These are phyloP conservation scores for Lichtheimia hyalospora DNA, from an alignment of 371 early-diverging fungal genomes.

Conservation along the genomic window DNA sequence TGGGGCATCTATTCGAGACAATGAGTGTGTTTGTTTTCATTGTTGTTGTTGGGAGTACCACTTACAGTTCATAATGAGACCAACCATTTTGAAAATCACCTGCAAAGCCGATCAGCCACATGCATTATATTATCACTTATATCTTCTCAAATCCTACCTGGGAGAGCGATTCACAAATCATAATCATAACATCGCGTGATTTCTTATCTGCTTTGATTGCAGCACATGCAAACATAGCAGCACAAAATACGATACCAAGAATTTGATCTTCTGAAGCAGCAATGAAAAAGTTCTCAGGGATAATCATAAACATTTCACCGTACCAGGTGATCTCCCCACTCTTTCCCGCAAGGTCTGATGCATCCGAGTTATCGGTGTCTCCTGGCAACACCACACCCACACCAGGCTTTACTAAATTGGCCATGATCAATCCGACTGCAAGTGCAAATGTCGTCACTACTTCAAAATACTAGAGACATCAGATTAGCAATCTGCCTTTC, in stretches of 20 bases:
- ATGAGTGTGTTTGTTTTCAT: not conserved
- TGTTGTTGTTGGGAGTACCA: not conserved
- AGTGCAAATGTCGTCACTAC: constrained; percentile 70
- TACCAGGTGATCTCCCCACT: constrained; percentile 55
- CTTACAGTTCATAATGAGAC: constrained; percentile 65
- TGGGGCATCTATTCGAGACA: constrained; percentile 54
- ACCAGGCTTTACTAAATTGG: constrained; percentile 71
- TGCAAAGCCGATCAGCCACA: constrained; percentile 1
- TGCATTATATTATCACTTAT: not conserved
- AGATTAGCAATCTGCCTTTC: not conserved
- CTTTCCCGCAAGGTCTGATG: constrained; percentile 18
- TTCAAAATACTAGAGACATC: constrained; percentile 55
- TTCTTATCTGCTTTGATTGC: constrained; percentile 55
- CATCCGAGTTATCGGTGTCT: constrained; percentile 17
- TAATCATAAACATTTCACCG: constrained; percentile 53
- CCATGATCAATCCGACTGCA: constrained; percentile 68
- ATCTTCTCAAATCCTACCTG: constrained; percentile 18
- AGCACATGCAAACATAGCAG: constrained; percentile 70
- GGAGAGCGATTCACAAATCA: constrained; percentile 58
- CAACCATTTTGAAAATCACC: constrained; percentile 75
- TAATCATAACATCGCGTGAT: constrained; percentile 57
- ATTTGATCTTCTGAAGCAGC: constrained; percentile 56
- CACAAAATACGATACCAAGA: constrained; percentile 69
- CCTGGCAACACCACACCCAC: constrained; percentile 26
- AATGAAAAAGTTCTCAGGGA: constrained; percentile 56